phyloP scores from a whole-genome alignment of 129 eudicot genomes.

The Artemisia tridentata region DNA sequence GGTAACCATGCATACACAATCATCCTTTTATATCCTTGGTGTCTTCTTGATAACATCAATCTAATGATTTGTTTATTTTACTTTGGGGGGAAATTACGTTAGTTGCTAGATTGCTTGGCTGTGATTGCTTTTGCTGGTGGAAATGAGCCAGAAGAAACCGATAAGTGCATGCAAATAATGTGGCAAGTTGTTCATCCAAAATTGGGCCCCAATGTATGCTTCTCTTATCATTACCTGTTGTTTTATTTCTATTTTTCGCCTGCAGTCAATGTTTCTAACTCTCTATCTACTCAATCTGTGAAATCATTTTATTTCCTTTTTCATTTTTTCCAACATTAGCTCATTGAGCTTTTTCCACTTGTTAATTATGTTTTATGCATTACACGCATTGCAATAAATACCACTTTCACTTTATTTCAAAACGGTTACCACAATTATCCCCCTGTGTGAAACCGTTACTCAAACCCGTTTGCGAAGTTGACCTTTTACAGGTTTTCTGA shows the following conservation, averaged over 20 bases:
- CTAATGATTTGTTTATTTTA: neutral
- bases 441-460: neutral
- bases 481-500: neutral
- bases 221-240: neutral
- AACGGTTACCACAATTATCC: too few species aligned
- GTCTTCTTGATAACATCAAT: constrained; percentile 5
- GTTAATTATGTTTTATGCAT: neutral
- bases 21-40: neutral
- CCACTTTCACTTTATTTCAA: neutral
- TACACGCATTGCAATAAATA: neutral
- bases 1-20: constrained; percentile 33
- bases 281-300: neutral
- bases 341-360: neutral
- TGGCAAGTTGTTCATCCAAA: constrained; percentile 95
- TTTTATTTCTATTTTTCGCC: neutral
- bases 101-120: constrained; percentile 90
- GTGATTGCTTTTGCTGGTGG: constrained; percentile 87
- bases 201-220: constrained; percentile 79
- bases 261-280: neutral
- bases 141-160: constrained; percentile 69
- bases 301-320: neutral
- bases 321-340: neutral
- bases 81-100: constrained; percentile 3
- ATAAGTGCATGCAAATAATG: constrained; percentile 83
- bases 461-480: neutral